A percentile compares a stretch with the other conserved stretches of the same genome.
Conservation (phyloP, 2,329 filamentous ascomycete species). For the Blumeriella jaapii region DNA sequence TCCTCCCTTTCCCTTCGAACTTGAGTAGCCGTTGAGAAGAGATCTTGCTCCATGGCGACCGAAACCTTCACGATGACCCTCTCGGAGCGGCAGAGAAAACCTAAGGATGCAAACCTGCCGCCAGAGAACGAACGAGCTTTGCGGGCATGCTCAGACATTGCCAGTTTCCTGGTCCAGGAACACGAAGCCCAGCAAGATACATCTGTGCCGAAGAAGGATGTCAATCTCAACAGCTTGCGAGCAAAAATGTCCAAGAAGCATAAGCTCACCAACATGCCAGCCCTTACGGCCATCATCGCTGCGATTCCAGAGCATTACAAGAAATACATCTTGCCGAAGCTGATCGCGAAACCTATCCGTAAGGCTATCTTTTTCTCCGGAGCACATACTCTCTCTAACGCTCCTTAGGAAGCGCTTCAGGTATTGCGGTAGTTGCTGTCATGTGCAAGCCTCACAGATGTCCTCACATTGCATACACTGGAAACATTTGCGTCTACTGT, state of each 20-base stretch:
- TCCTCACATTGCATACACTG: conserved; percentile 95
- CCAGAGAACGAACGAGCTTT: conserved; percentile 93
- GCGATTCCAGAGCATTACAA: conserved; percentile 99
- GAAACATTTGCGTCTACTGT: conserved; percentile 98
- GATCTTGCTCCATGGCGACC: conserved; percentile 27
- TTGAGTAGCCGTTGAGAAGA: background rate
- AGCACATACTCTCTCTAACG: background rate
- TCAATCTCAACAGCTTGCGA: conserved; percentile 85
- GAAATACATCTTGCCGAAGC: conserved; percentile 93
- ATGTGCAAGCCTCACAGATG: conserved; percentile 99
- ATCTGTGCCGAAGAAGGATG: conserved; percentile 64
- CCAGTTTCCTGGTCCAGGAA: conserved; percentile 86
- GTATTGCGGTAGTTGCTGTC: conserved; percentile 94
- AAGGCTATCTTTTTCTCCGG: conserved; percentile 27
- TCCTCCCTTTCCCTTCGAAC: background rate
- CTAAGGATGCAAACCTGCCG: conserved; percentile 64
- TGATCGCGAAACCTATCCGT: conserved; percentile 95
- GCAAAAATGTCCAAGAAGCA: conserved; percentile 89
- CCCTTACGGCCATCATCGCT: conserved; percentile 91
- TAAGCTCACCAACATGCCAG: conserved; percentile 74
- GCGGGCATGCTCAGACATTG: conserved; percentile 90
- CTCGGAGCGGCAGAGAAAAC: conserved; percentile 38
- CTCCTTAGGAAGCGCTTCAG: conserved; percentile 71
- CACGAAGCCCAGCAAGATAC: conserved; percentile 71
- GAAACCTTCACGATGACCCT: conserved; percentile 47